These are phyloP conservation scores for Rhizopogon vulgaris DNA, from an alignment of 768 basidiomycete species.

Conservation along the genomic window DNA sequence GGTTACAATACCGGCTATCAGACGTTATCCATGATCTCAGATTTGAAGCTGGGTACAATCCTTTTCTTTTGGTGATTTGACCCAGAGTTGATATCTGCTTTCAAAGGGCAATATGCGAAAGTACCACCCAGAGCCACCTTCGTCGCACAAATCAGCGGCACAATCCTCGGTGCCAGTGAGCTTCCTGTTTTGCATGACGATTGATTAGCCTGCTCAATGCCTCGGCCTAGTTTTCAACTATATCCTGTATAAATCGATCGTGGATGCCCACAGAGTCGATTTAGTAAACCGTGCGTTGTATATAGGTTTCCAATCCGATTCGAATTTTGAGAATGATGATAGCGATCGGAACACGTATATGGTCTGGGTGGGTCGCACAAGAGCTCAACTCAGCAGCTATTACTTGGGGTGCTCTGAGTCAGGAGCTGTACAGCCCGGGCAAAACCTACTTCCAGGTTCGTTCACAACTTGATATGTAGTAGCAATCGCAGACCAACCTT, in stretches of 20 bases:
- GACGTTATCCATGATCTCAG: slow-evolving; percentile 47
- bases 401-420: slow-evolving; percentile 49
- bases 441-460: slow-evolving; percentile 37
- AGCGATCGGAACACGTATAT: slow-evolving; percentile 12
- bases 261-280: slow-evolving; percentile 7
- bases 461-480: slow-evolving; percentile 17
- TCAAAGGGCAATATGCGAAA: slow-evolving; percentile 51
- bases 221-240: slow-evolving; percentile 13
- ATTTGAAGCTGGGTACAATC: slow-evolving; percentile 15
- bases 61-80: slow-evolving; percentile 2
- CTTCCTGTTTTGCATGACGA: background rate
- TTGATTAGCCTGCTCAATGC: background rate
- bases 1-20: slow-evolving; percentile 49
- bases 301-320: background rate
- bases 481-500: background rate
- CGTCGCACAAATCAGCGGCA: slow-evolving; percentile 40
- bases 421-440: slow-evolving; percentile 44
- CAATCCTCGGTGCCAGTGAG: slow-evolving; percentile 44
- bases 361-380: slow-evolving; percentile 40
- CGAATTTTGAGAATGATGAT: slow-evolving; percentile 1
- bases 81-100: slow-evolving; percentile 19
- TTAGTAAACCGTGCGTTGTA: slow-evolving; percentile 7
- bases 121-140: slow-evolving; percentile 47
- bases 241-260: slow-evolving; percentile 14
- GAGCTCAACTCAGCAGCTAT: slow-evolving; percentile 48